Base-by-base conservation (phyloP, 1,284 basidiomycete genomes). In the Taiwanofungus camphoratus region DNA sequence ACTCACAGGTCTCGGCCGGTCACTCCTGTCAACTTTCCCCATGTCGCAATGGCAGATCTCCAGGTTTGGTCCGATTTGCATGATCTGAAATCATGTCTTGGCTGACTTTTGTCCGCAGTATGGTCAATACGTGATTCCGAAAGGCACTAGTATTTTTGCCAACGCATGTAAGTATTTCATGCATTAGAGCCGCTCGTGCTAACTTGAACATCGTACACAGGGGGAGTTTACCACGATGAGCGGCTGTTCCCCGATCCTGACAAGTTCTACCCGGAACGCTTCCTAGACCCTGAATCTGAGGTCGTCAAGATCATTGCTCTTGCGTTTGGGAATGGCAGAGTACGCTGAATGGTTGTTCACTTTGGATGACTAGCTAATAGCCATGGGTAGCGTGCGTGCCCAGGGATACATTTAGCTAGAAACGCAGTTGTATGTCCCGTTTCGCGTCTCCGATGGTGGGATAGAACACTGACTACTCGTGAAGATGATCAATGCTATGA, bases 241-340 rank as follows among this genome's bases (percentile, higher is more conserved):
- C 51, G 44, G 7, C 44, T 58, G 15, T 71, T 67, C 48, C 57
- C 62, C 1, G 56, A 68, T 24, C 67, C 70, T 3, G 56, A 59
- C n/a, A 44, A 42, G 3, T 71, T 71, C 54, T 58, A 61, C 20
- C 69, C 69, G 12, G 66, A 66, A 36, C 58, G 69, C 16, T 56
- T 52, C 39, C 23, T 49, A 7, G 26, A n/a, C 18, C 6, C 19
- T 16, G n/a, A n/a, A n/a, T 20, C 33, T 19, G 33, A 35, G 5
- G 4, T 19, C 15, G 16, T 16, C 7, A 35, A 35, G 16, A 20
- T 35, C 3, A 35, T 20, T 4, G 33, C 19, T 13, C 33, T 35
- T 13, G 22, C 22, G 4, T 35, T 35, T 20, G 33, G 33, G 11
- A 35, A 16, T 18, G 33, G 33, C 13, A 35, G 33, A 20, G 33